phyloP scores from a whole-genome alignment of 306 rosid species.

The Castanea sativa region DNA sequence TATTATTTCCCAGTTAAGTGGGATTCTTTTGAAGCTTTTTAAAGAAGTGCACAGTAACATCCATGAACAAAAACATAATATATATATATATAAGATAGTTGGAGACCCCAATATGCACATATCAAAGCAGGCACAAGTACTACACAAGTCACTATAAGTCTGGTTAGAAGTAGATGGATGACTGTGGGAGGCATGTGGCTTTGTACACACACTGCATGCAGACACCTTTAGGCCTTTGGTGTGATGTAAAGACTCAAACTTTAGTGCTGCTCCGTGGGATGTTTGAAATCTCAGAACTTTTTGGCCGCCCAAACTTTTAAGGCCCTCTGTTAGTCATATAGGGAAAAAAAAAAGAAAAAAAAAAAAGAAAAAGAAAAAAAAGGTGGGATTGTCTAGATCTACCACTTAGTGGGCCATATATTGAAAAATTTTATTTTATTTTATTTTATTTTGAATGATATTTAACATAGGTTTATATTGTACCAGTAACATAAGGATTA shows the following conservation, averaged over 20 bases:
- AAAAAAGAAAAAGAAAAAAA: neutral
- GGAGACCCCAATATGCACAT: too few species aligned
- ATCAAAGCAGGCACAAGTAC: neutral
- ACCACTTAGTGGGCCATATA: slow-evolving; percentile 36
- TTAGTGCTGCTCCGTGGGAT: slow-evolving; percentile 28
- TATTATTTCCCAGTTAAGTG: too few species aligned
- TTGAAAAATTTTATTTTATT: neutral
- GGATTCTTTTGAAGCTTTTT: too few species aligned
- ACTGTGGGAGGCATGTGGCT: slow-evolving; percentile 36
- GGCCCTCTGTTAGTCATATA: neutral
- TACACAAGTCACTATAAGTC: slow-evolving; percentile 14
- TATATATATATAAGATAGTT: too few species aligned
- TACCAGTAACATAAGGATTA: too few species aligned
- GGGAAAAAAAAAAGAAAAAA: neutral
- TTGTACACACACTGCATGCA: slow-evolving; percentile 17
- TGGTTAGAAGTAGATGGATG: slow-evolving; percentile 4
- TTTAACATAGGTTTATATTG: too few species aligned
- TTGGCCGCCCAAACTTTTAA: slow-evolving; percentile 47
- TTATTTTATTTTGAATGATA: too few species aligned
- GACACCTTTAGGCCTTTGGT: slow-evolving; percentile 29
- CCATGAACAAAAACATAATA: too few species aligned
- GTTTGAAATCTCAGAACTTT: slow-evolving; percentile 29
- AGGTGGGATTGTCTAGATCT: slow-evolving; percentile 31
- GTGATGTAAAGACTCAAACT: neutral
- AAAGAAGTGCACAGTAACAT: too few species aligned